Conservation (phyloP, 768 basidiomycete species). For the Leccinellum rugosiceps region DNA sequence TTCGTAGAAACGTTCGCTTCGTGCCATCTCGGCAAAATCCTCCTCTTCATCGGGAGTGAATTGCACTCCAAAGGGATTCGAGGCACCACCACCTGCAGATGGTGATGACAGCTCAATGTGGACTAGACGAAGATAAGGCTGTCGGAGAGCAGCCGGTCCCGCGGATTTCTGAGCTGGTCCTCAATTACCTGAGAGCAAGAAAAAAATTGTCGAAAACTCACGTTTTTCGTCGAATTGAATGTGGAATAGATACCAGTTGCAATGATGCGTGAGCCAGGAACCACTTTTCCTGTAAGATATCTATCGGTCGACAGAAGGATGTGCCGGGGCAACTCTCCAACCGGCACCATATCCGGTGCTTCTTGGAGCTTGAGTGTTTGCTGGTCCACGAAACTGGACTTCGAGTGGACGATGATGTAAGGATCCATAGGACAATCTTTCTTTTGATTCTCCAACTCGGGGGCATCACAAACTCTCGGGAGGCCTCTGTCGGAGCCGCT, state of each 20-base stretch:
- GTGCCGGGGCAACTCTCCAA: constrained; percentile 95
- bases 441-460: constrained; percentile 73
- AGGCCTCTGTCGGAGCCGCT: constrained; percentile 81
- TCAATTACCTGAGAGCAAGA: neutral
- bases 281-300: constrained; percentile 87
- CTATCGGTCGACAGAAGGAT: constrained; percentile 91
- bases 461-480: constrained; percentile 85
- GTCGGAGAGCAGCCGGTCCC: constrained; percentile 85
- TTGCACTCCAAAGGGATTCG: constrained; percentile 82
- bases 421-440: constrained; percentile 97
- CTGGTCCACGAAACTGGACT: constrained; percentile 92
- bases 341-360: constrained; percentile 99
- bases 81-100: constrained; percentile 62
- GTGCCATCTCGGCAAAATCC: constrained; percentile 88
- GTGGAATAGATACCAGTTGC: constrained; percentile 97
- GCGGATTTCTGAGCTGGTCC: constrained; percentile 56
- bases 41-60: constrained; percentile 97
- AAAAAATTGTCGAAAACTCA: constrained; percentile 33
- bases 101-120: constrained; percentile 90
- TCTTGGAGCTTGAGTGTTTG: constrained; percentile 97
- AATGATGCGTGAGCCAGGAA: constrained; percentile 93
- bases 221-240: constrained; percentile 85
- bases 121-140: constrained; percentile 90
- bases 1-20: constrained; percentile 89
- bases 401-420: constrained; percentile 91